A percentile compares a stretch with the other conserved stretches of the same genome.
phyloP scores from a whole-genome alignment of 2,329 filamentous ascomycete species.

The Paecilomyces dactylethromorphus region DNA sequence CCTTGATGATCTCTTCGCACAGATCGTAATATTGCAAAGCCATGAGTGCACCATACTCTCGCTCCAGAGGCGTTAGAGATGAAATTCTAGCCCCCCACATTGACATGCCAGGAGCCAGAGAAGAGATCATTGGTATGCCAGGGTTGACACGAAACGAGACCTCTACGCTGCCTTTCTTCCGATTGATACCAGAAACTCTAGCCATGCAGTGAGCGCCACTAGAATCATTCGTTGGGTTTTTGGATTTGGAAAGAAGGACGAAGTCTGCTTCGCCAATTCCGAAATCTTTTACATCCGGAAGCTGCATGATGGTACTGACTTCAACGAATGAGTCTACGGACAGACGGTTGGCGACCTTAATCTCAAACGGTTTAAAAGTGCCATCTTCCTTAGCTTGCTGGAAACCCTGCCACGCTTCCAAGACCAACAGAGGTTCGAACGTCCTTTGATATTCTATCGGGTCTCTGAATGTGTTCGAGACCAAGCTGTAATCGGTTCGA shows the following conservation, averaged over 20 bases:
- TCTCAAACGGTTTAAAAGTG: slow-evolving; percentile 70
- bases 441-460: slow-evolving; percentile 77
- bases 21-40: slow-evolving; percentile 93
- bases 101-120: slow-evolving; percentile 62
- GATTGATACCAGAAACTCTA: slow-evolving; percentile 70
- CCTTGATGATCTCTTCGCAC: slow-evolving; percentile 83
- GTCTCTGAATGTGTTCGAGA: slow-evolving; percentile 70
- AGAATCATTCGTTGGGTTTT: slow-evolving; percentile 61
- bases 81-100: slow-evolving; percentile 77
- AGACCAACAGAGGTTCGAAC: slow-evolving; percentile 81
- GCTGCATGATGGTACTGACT: slow-evolving; percentile 75
- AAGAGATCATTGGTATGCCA: slow-evolving; percentile 54
- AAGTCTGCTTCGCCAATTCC: slow-evolving; percentile 79
- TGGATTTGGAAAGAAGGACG: slow-evolving; percentile 70
- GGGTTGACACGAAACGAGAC: slow-evolving; percentile 79
- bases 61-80: slow-evolving; percentile 88
- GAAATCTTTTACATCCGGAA: slow-evolving; percentile 63
- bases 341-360: slow-evolving; percentile 80
- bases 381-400: slow-evolving; percentile 84
- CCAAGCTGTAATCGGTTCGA: slow-evolving; percentile 64
- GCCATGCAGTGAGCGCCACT: slow-evolving; percentile 75
- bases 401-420: slow-evolving; percentile 94
- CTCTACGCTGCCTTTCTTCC: slow-evolving; percentile 75
- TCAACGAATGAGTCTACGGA: slow-evolving; percentile 92
- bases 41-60: slow-evolving; percentile 87